These are phyloP conservation scores for Pythium biforme DNA, from an alignment of 352 stramenopile genomes.

Conservation along the genomic window DNA sequence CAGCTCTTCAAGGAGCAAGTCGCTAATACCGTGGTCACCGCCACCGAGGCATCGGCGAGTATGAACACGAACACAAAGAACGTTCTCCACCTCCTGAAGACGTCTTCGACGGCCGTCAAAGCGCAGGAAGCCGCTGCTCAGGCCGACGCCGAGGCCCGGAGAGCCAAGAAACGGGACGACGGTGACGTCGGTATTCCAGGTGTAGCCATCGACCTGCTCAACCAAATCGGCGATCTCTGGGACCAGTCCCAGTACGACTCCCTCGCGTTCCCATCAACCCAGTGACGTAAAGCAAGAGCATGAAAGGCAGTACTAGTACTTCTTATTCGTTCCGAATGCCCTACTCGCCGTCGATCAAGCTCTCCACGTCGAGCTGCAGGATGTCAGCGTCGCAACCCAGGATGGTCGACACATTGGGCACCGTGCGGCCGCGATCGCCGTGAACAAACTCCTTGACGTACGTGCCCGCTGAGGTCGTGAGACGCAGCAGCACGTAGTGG, in stretches of 20 bases:
- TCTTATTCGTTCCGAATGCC: neutral
- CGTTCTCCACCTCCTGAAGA: conserved; percentile 58
- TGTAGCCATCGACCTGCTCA: conserved; percentile 44
- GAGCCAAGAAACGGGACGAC: conserved; percentile 5
- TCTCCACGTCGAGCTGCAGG: conserved; percentile 96
- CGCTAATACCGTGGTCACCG: conserved; percentile 57
- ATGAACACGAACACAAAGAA: conserved; percentile 68
- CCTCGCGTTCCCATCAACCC: conserved; percentile 50
- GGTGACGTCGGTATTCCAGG: conserved; percentile 15
- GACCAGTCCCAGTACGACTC: conserved; percentile 81
- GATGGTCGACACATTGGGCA: conserved; percentile 92
- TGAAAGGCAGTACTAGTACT: neutral
- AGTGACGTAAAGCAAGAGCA: neutral
- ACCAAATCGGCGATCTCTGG: conserved; percentile 77
- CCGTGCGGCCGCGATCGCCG: conserved; percentile 96
- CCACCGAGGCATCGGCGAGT: conserved; percentile 46
- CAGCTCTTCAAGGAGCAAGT: conserved; percentile 80
- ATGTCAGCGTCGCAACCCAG: conserved; percentile 94
- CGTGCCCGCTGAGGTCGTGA: conserved; percentile 95
- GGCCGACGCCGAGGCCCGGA: neutral
- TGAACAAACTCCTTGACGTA: conserved; percentile 99
- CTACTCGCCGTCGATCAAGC: conserved; percentile 64
- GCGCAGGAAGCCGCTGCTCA: conserved; percentile 31
- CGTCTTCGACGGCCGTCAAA: conserved; percentile 45
- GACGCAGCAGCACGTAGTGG: conserved; percentile 95